A percentile compares a stretch with the other conserved stretches of the same genome.
Evolutionary conservation across 768 basidiomycete species (phyloP).

Genomic region (Suillus fuscotomentosus): DNA sequence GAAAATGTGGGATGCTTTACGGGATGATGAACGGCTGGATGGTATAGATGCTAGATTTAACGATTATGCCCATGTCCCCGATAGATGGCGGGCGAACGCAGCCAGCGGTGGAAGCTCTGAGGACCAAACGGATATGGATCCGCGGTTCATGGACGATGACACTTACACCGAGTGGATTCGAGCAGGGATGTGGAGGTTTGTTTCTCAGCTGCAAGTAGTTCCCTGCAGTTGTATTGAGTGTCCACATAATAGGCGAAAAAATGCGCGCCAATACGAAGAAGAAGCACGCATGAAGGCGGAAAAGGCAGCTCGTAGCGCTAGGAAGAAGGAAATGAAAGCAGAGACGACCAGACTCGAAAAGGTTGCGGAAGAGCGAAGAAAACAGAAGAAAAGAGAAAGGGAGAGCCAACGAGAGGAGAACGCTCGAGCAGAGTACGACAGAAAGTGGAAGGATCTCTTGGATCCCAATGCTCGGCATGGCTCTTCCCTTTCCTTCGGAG

Average conservation of each 20-base stretch:
- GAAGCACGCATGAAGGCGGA: slow-evolving; percentile 54
- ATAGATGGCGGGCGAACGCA: slow-evolving; percentile 52
- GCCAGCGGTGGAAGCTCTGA: slow-evolving; percentile 32
- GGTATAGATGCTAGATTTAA: slow-evolving; percentile 62
- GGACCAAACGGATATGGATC: slow-evolving; percentile 37
- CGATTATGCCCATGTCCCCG: slow-evolving; percentile 69
- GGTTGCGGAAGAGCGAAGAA: slow-evolving; percentile 51
- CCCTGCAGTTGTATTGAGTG: slow-evolving; percentile 10
- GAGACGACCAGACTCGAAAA: slow-evolving; percentile 54
- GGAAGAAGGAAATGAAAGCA: slow-evolving; percentile 50
- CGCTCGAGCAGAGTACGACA: slow-evolving; percentile 54
- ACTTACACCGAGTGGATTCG: slow-evolving; percentile 88
- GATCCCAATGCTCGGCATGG: slow-evolving; percentile 24
- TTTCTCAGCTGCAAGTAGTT: slow-evolving; percentile 9
- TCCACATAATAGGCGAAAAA: slow-evolving; percentile 50
- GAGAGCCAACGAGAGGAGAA: slow-evolving; percentile 42
- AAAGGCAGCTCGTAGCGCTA: slow-evolving; percentile 49
- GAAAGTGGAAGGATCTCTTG: slow-evolving; percentile 54
- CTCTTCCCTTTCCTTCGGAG: slow-evolving; percentile 42
- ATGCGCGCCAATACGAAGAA: slow-evolving; percentile 66
- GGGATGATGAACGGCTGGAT: slow-evolving; percentile 70
- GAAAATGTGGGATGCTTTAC: slow-evolving; percentile 71
- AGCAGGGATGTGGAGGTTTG: slow-evolving; percentile 80
- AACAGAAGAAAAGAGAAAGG: slow-evolving; percentile 46
- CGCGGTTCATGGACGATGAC: slow-evolving; percentile 71